phyloP scores from a whole-genome alignment of 371 early-diverging fungal genomes.

The Mucor ambiguus region DNA sequence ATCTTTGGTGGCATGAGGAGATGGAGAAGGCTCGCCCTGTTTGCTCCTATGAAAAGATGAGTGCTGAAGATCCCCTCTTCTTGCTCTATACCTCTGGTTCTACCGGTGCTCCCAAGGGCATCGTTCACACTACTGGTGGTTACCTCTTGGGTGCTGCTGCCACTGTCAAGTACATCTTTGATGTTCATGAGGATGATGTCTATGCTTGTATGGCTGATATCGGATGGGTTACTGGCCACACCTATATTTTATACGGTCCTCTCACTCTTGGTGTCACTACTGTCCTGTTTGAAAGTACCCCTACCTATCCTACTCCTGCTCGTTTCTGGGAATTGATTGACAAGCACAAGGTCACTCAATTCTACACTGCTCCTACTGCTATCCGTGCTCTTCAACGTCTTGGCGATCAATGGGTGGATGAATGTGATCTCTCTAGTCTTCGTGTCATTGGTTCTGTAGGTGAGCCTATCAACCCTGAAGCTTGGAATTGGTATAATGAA shows the following conservation, averaged over 20 bases:
- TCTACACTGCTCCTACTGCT: constrained; percentile 99
- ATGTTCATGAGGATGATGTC: constrained; percentile 81
- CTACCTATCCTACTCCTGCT: constrained; percentile 79
- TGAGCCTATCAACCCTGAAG: constrained; percentile 97
- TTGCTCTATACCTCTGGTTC: constrained; percentile 97
- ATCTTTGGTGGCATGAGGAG: constrained; percentile 91
- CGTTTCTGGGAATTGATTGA: constrained; percentile 86
- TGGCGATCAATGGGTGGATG: constrained; percentile 79
- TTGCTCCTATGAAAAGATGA: constrained; percentile 82
- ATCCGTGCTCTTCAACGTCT: constrained; percentile 89
- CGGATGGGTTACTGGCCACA: constrained; percentile 84
- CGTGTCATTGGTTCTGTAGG: constrained; percentile 95
- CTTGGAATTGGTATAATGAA: constrained; percentile 95
- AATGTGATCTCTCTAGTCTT: constrained; percentile 74
- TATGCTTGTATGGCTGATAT: constrained; percentile 84
- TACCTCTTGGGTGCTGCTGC: constrained; percentile 92
- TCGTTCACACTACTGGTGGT: constrained; percentile 94
- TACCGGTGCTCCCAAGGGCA: constrained; percentile 97
- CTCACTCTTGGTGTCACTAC: constrained; percentile 87
- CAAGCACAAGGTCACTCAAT: constrained; percentile 90
- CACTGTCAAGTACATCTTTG: constrained; percentile 93
- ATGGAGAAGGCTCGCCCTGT: constrained; percentile 72
- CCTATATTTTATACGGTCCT: constrained; percentile 95
- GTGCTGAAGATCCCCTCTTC: constrained; percentile 95
- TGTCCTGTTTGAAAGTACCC: constrained; percentile 90